Evolutionary conservation across 495 filamentous ascomycete species (phyloP).

Genomic region (Penicillium atrosanguineum): DNA sequence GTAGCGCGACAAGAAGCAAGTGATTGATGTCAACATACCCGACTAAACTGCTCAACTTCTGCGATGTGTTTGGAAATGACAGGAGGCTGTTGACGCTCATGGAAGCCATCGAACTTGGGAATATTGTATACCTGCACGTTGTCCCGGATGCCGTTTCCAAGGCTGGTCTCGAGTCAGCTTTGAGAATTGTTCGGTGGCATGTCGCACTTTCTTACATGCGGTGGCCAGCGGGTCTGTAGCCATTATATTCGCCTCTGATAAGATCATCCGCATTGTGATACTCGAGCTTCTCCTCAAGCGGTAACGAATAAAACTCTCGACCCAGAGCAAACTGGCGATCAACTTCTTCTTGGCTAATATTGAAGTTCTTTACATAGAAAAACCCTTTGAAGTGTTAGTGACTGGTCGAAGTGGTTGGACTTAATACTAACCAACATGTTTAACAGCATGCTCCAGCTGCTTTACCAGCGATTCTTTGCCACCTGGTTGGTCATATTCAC

Average conservation of each 20-base stretch:
- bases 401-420: not conserved
- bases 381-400: conserved; percentile 29
- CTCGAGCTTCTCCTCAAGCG: conserved; percentile 53
- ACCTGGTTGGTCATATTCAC: conserved; percentile 47
- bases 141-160: conserved; percentile 45
- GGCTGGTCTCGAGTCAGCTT: conserved; percentile 18
- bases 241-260: conserved; percentile 39
- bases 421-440: conserved; percentile 43
- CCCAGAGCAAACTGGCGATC: conserved; percentile 56
- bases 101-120: conserved; percentile 48
- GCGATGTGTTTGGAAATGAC: conserved; percentile 30
- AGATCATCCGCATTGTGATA: conserved; percentile 39
- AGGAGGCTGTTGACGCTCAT: conserved; percentile 37
- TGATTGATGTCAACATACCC: conserved; percentile 19
- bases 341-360: conserved; percentile 54
- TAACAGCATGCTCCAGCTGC: conserved; percentile 56
- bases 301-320: conserved; percentile 53
- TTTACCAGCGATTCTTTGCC: conserved; percentile 54
- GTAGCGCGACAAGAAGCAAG: not conserved
- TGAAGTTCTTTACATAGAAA: conserved; percentile 56
- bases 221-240: conserved; percentile 43
- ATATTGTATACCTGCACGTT: conserved; percentile 54
- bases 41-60: conserved; percentile 43
- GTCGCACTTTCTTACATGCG: conserved; percentile 30
- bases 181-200: not conserved